Evolutionary conservation across 2,329 filamentous ascomycete species (phyloP).

Genomic region (Ascochyta fabae): DNA sequence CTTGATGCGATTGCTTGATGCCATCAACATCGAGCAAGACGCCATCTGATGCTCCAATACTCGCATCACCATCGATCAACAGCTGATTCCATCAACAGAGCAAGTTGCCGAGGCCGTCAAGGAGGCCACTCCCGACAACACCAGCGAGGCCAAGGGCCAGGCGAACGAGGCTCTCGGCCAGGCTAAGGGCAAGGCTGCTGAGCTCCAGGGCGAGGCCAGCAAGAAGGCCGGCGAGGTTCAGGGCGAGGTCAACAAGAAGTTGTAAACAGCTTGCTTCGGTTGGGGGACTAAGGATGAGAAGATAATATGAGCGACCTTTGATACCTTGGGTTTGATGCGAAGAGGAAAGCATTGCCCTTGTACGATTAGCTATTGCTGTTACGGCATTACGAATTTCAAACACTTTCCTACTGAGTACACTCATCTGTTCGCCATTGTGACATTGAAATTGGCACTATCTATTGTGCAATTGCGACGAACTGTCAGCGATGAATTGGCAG

Average conservation of each 20-base stretch:
- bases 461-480: no score
- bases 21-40: constrained; percentile 20
- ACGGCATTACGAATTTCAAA: constrained; percentile 19
- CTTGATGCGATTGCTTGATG: constrained; percentile 8
- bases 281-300: neutral
- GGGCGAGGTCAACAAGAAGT: constrained; percentile 52
- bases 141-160: constrained; percentile 47
- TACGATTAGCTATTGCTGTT: constrained; percentile 15
- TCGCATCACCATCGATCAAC: neutral
- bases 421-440: neutral
- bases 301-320: constrained; percentile 4
- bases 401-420: neutral
- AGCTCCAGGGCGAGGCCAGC: constrained; percentile 50
- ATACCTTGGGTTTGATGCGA: constrained; percentile 11
- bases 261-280: constrained; percentile 5
- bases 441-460: no score
- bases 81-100: constrained; percentile 51
- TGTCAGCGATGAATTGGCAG: no score
- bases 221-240: constrained; percentile 50
- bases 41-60: constrained; percentile 10
- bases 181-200: constrained; percentile 49
- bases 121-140: constrained; percentile 37
- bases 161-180: constrained; percentile 39
- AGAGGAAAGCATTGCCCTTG: constrained; percentile 1
- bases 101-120: constrained; percentile 55